These are phyloP conservation scores for Zanthoxylum bungeanum DNA, from an alignment of 345 rosid genomes.

Conservation along the genomic window DNA sequence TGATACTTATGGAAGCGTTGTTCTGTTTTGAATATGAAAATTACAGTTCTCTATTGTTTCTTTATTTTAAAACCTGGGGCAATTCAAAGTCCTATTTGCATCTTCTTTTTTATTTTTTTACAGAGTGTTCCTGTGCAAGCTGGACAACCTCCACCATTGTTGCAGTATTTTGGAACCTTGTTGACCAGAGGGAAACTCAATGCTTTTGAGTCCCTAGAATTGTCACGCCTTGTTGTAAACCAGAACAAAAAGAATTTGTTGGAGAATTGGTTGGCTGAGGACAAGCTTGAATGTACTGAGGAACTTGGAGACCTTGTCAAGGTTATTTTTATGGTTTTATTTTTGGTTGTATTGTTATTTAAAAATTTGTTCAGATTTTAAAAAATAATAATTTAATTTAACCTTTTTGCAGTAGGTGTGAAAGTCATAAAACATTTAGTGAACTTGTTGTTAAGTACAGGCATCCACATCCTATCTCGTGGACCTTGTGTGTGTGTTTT, in stretches of 20 bases:
- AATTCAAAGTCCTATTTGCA: too few species aligned
- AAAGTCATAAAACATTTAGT: too few species aligned
- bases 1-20: too few species aligned
- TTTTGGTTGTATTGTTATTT: neutral
- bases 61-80: too few species aligned
- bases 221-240: slow-evolving; percentile 96
- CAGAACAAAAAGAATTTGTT: slow-evolving; percentile 95
- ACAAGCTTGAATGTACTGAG: slow-evolving; percentile 96
- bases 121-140: slow-evolving; percentile 99
- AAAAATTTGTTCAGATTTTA: too few species aligned
- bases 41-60: too few species aligned
- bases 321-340: slow-evolving; percentile 40
- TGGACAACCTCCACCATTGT: slow-evolving; percentile 97
- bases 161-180: slow-evolving; percentile 98
- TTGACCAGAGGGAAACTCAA: slow-evolving; percentile 92
- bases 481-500: too few species aligned
- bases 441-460: too few species aligned
- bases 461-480: too few species aligned
- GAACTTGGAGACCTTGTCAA: slow-evolving; percentile 99
- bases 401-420: too few species aligned
- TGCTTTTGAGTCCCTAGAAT: slow-evolving; percentile 91
- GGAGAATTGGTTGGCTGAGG: slow-evolving; percentile 98
- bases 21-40: too few species aligned
- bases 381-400: too few species aligned
- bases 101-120: slow-evolving; percentile 31